Conservation (phyloP, 2,329 filamentous ascomycete species). For the Phyllosticta paracitricarpa region DNA sequence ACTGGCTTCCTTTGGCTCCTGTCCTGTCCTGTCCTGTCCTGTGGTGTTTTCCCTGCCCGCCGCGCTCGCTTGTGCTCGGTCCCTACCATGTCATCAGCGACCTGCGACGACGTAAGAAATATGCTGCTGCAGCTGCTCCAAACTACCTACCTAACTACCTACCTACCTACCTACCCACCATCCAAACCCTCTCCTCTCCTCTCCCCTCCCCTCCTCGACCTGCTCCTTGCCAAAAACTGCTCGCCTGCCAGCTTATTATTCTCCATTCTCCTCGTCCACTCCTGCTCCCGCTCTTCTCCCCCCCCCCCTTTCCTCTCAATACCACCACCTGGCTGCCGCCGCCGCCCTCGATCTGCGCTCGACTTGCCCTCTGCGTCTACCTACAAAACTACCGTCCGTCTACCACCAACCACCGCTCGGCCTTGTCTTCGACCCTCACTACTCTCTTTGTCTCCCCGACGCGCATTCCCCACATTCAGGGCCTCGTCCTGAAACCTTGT, state of each 20-base stretch:
- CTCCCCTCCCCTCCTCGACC: too few relatives aligned
- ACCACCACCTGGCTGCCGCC: background rate
- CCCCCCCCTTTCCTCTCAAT: background rate
- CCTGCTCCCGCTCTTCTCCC: background rate
- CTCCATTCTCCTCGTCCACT: background rate
- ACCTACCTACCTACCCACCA: background rate
- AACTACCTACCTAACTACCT: background rate
- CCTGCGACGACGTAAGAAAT: constrained; percentile 10
- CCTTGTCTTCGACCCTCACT: constrained; percentile 1
- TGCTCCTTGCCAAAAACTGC: background rate
- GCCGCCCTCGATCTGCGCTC: constrained; percentile 10
- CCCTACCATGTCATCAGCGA: constrained; percentile 10
- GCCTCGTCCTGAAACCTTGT: constrained; percentile 28
- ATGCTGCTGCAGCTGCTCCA: background rate
- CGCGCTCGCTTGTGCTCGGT: constrained; percentile 7
- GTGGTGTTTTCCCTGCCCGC: background rate
- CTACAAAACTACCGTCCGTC: constrained; percentile 1
- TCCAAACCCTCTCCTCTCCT: background rate
- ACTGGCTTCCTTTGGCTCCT: background rate
- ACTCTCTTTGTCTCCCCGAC: constrained; percentile 9
- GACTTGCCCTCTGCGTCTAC: constrained; percentile 2
- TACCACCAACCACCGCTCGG: constrained; percentile 1
- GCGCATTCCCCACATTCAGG: constrained; percentile 23
- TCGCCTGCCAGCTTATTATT: constrained; percentile 7
- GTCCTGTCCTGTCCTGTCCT: constrained; percentile 1